Conservation (phyloP, 371 early-diverging fungal species). For the Mortierella sp. region DNA sequence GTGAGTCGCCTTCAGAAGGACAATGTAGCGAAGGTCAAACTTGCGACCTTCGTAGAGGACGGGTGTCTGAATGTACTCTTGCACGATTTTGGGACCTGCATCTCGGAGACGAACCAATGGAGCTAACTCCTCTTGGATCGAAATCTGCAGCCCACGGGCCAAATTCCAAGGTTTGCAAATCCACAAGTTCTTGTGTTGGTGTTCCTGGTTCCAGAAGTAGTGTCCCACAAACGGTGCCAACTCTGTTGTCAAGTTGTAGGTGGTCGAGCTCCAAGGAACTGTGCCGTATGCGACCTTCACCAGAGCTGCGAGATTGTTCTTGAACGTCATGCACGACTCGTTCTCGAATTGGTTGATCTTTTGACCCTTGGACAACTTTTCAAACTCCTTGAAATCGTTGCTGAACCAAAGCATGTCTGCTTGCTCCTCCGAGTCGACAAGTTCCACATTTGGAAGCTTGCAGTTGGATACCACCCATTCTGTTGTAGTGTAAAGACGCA, state of each 20-base stretch:
- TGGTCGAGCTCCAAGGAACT: conserved; percentile 61
- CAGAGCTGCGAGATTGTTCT: conserved; percentile 61
- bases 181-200: conserved; percentile 61
- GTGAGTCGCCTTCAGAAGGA: conserved; percentile 57
- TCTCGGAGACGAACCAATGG: conserved; percentile 64
- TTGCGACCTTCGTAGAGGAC: conserved; percentile 70
- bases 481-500: conserved; percentile 58
- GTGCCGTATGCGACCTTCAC: conserved; percentile 63
- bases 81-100: conserved; percentile 63
- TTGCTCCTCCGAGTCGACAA: conserved; percentile 55
- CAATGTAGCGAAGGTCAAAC: conserved; percentile 69
- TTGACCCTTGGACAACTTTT: conserved; percentile 59
- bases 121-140: conserved; percentile 56
- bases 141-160: conserved; percentile 65
- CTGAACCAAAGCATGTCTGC: conserved; percentile 68
- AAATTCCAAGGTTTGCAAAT: conserved; percentile 67
- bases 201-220: conserved; percentile 55
- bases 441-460: conserved; percentile 58
- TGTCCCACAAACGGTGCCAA: conserved; percentile 63
- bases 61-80: conserved; percentile 64
- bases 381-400: conserved; percentile 62
- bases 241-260: conserved; percentile 62
- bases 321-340: conserved; percentile 63
- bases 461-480: conserved; percentile 62
- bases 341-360: conserved; percentile 64